Base-by-base conservation (phyloP, 1,284 basidiomycete species). In the Cutaneotrichosporon spelunceum region DNA sequence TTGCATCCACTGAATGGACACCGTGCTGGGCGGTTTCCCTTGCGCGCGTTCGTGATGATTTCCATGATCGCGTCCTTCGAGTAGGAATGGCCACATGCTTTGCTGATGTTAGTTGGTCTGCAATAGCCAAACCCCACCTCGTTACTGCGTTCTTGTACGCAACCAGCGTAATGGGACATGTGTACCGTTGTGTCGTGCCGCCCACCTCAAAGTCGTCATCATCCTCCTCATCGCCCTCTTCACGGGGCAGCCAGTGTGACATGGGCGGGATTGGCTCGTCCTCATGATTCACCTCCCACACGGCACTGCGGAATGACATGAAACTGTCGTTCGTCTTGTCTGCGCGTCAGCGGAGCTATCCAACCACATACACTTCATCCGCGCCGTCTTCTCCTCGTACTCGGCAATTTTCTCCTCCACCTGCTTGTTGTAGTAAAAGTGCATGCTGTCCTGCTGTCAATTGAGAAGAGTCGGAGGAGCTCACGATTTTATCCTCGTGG, bases 121-220 rank as follows among this genome's bases (percentile, higher is more conserved):
- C 44, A 44, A 44, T 45, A 9, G 82, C 11, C 4, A 56, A 66
- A 33, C 29, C 56, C 42, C 49, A 75, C 75, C 69, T 71, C 10
- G 87, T 90, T 59, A 87, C 77, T 6, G 91, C 90, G 57, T 93
- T 81, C 30, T 81, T 81, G 30, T 90, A 82, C 11, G 82, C 73
- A 5, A 79, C 83, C 52, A 92, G 81, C 0, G 88, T 86, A 56
- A 93, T 80, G 2, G 91, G 90, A 66, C 91, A 93, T 58, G 85
- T 87, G 81, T 86, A 90, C 66, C 86, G 86, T 71, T 91, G 89
- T 8, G 87, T 88, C 24, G 87, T 83, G 53, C 90, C 90, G 53
- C 91, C 92, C 50, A 92, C 81, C 75, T 90, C 87, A 24, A 93
- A 78, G 10, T 91, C 88, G 42, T 91, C 88, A 53, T 88, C 88